Conservation (phyloP, 139 green algal genomes). For the Limnomonas spitsbergensis region DNA sequence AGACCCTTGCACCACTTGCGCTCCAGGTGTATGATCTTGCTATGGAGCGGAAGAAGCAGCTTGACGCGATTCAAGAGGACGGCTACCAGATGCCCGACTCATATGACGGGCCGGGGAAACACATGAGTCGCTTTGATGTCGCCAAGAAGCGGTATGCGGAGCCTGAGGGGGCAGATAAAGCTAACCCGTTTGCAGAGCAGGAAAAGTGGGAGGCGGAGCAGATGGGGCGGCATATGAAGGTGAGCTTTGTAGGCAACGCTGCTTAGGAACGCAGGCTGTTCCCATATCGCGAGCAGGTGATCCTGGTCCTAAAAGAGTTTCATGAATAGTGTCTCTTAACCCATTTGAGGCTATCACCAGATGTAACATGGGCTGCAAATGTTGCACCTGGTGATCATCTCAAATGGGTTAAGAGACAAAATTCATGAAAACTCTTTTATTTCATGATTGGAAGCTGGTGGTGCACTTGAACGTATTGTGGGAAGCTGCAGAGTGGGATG, state of each 20-base stretch:
- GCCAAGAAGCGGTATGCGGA: conserved; percentile 44
- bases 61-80: conserved; percentile 62
- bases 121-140: conserved; percentile 28
- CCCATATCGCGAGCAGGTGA: no score
- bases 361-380: no score
- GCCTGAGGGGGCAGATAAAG: conserved; percentile 38
- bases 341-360: no score
- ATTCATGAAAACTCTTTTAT: no score
- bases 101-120: conserved; percentile 63
- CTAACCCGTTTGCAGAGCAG: conserved; percentile 79
- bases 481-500: no score
- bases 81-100: conserved; percentile 84
- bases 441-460: no score
- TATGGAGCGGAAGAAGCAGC: conserved; percentile 51
- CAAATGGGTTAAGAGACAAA: no score
- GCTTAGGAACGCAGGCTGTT: not conserved
- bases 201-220: conserved; percentile 91
- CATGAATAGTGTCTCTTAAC: no score
- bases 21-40: conserved; percentile 69
- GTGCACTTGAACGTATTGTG: no score
- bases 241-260: conserved; percentile 25
- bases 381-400: no score
- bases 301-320: no score
- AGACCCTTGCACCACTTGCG: not conserved
- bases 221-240: conserved; percentile 54